Conservation (phyloP, 2,329 filamentous ascomycete genomes). For the Zalaria obscura region DNA sequence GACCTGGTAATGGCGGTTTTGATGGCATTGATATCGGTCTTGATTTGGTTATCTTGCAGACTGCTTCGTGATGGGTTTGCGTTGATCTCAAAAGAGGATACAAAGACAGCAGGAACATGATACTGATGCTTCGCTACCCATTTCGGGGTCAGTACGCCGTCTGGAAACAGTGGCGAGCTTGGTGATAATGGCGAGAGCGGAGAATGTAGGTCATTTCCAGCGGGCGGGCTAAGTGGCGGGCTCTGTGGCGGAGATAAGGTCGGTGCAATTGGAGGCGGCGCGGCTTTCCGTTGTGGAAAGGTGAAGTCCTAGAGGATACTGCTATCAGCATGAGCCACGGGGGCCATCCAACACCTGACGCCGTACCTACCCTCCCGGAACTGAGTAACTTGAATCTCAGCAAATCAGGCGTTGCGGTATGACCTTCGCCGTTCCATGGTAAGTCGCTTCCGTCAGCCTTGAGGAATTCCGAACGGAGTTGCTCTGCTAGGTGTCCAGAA, state of each 20-base stretch:
- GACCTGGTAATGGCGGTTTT: conserved; percentile 54
- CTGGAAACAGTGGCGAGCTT: conserved; percentile 69
- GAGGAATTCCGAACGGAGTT: conserved; percentile 52
- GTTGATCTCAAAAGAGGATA: conserved; percentile 68
- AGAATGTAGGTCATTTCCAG: conserved; percentile 56
- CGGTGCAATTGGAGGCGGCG: conserved; percentile 39
- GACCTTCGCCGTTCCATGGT: conserved; percentile 52
- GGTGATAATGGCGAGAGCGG: conserved; percentile 83
- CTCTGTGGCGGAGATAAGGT: conserved; percentile 37
- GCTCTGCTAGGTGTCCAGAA: conserved; percentile 48
- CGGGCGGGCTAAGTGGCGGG: conserved; percentile 33
- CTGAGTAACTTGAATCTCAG: conserved; percentile 54
- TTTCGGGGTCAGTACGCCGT: conserved; percentile 66
- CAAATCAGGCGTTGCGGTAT: conserved; percentile 28
- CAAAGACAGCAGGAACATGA: conserved; percentile 62
- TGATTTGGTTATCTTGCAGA: conserved; percentile 74
- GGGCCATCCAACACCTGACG: conserved; percentile 5
- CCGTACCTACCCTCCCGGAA: conserved; percentile 64
- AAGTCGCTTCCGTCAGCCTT: conserved; percentile 48
- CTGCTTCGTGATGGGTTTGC: conserved; percentile 60
- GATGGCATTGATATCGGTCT: conserved; percentile 69
- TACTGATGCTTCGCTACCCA: conserved; percentile 88
- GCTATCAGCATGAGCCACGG: background rate
- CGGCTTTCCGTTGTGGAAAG: conserved; percentile 48
- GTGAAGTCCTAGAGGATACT: conserved; percentile 35